Evolutionary conservation across 495 filamentous ascomycete genomes (phyloP).

Genomic region (Patellaria atrata): DNA sequence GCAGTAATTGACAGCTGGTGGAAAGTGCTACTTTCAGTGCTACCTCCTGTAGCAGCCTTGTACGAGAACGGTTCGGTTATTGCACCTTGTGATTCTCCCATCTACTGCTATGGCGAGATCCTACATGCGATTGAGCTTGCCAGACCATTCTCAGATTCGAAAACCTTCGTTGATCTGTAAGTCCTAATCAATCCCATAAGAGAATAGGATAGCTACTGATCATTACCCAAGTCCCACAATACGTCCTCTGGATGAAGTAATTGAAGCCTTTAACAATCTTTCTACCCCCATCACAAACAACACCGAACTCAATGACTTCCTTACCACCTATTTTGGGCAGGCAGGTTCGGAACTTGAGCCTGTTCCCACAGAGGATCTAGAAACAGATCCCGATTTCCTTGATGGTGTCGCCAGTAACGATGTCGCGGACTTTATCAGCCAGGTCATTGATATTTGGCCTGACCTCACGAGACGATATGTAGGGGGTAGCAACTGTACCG

Average conservation of each 20-base stretch:
- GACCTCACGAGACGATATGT: conserved; percentile 20
- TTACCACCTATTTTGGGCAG: conserved; percentile 19
- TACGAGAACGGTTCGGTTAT: conserved; percentile 20
- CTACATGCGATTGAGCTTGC: conserved; percentile 19
- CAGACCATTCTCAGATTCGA: conserved; percentile 19
- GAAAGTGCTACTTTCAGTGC: conserved; percentile 3
- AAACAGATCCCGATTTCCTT: conserved; percentile 17
- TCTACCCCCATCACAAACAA: conserved; percentile 17
- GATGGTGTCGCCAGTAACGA: conserved; percentile 16
- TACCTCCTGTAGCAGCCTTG: conserved; percentile 7
- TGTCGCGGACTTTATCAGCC: conserved; percentile 12
- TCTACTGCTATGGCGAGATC: conserved; percentile 22
- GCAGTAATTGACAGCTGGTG: too few relatives aligned
- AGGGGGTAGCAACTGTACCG: conserved; percentile 16
- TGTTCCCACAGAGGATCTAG: conserved; percentile 9
- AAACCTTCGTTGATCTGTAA: conserved; percentile 23
- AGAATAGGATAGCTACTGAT: not conserved
- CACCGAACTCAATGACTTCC: conserved; percentile 17
- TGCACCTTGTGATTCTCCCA: conserved; percentile 21
- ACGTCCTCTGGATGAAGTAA: conserved; percentile 17
- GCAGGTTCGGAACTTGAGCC: conserved; percentile 17
- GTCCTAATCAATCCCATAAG: not conserved
- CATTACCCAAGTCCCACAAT: conserved; percentile 13
- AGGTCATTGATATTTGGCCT: conserved; percentile 24
- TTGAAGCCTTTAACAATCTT: conserved; percentile 19